Conservation (phyloP, 768 basidiomycete species). For the Lactifluus pinguis region DNA sequence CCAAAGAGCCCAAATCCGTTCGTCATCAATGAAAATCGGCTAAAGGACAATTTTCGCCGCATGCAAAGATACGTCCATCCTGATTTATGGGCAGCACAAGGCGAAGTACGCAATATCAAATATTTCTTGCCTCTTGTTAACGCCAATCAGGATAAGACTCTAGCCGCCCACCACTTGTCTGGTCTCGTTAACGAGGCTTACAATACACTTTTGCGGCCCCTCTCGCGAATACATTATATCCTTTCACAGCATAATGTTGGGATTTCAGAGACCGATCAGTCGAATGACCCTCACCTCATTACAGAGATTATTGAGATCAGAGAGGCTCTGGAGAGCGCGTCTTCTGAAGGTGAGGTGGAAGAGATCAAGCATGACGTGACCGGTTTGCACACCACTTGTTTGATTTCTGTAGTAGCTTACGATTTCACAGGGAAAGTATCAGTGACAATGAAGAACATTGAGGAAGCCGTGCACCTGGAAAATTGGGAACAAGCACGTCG, state of each 20-base stretch:
- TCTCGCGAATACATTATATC: constrained; percentile 75
- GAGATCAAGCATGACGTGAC: constrained; percentile 44
- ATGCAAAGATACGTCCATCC: constrained; percentile 80
- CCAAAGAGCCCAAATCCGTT: constrained; percentile 61
- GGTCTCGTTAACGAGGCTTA: constrained; percentile 79
- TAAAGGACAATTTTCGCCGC: constrained; percentile 59
- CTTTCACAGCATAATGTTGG: constrained; percentile 50
- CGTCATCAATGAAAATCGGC: constrained; percentile 45
- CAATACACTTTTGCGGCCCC: constrained; percentile 59
- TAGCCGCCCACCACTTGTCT: constrained; percentile 57
- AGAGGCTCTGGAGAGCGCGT: constrained; percentile 65
- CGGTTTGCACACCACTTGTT: constrained; percentile 30
- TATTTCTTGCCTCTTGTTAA: not conserved
- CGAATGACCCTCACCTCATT: constrained; percentile 64
- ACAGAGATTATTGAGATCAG: constrained; percentile 69
- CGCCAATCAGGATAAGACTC: constrained; percentile 40
- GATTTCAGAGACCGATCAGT: constrained; percentile 58
- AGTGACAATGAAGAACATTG: constrained; percentile 37
- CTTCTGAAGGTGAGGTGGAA: constrained; percentile 40
- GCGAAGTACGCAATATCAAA: constrained; percentile 34
- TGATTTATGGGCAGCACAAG: constrained; percentile 69
- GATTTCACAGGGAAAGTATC: constrained; percentile 41
- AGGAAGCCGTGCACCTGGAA: constrained; percentile 37
- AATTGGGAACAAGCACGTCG: constrained; percentile 52
- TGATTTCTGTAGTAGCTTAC: not conserved